Conservation (phyloP, 1,284 basidiomycete genomes). For the Ceratobasidium sp. region DNA sequence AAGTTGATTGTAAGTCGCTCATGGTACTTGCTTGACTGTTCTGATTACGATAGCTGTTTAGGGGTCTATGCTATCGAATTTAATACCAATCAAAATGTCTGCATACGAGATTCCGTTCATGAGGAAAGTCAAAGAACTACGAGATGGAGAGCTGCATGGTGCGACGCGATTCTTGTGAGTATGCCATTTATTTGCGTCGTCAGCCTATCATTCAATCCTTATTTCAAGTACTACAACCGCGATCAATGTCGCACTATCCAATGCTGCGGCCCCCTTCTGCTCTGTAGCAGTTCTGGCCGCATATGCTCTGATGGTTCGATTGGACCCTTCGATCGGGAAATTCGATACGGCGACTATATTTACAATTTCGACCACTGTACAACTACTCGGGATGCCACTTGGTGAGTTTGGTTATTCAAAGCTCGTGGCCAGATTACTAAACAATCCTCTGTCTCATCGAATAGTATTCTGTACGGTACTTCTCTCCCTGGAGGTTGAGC, state of each 20-base stretch:
- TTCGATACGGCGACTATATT: slow-evolving; percentile 14
- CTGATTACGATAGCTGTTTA: not conserved
- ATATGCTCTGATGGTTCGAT: slow-evolving; percentile 26
- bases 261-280: slow-evolving; percentile 1
- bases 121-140: slow-evolving; percentile 11
- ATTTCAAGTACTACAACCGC: not conserved
- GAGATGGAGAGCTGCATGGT: slow-evolving; percentile 1
- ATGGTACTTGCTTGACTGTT: not conserved
- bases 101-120: slow-evolving; percentile 15
- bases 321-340: slow-evolving; percentile 2
- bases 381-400: not conserved
- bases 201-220: not conserved
- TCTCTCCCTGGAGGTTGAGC: too few relatives aligned
- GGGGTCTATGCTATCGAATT: slow-evolving; percentile 16
- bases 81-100: slow-evolving; percentile 25
- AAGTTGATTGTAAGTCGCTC: slow-evolving; percentile 11
- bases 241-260: slow-evolving; percentile 9
- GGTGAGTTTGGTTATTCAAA: not conserved
- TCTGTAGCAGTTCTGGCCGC: slow-evolving; percentile 9
- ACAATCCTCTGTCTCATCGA: not conserved
- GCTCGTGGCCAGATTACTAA: too few relatives aligned
- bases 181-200: not conserved
- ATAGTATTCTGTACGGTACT: not conserved
- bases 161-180: slow-evolving; percentile 10
- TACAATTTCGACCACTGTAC: slow-evolving; percentile 13